These are phyloP conservation scores for Luvunga scandens DNA, from an alignment of 345 rosid species.

Conservation along the genomic window DNA sequence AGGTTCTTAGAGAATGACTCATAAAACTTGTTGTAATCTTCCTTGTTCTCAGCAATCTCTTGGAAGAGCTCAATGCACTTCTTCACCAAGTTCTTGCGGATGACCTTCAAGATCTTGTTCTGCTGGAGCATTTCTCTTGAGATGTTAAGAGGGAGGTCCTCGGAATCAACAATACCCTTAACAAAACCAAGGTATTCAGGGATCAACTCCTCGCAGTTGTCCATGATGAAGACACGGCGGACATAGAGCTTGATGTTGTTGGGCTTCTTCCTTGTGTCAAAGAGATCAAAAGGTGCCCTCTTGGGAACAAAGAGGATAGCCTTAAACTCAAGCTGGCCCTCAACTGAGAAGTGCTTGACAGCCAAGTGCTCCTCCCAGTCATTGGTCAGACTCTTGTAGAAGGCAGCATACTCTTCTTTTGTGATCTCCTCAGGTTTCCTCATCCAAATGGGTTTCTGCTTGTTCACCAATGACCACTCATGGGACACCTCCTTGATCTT, in stretches of 20 bases:
- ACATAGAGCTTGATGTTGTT: slow-evolving; percentile 94
- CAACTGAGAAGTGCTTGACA: slow-evolving; percentile 92
- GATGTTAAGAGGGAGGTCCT: slow-evolving; percentile 89
- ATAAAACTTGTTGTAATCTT: slow-evolving; percentile 86
- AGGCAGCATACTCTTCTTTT: slow-evolving; percentile 89
- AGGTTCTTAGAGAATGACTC: slow-evolving; percentile 89
- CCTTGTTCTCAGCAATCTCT: slow-evolving; percentile 95
- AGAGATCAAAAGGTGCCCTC: slow-evolving; percentile 90
- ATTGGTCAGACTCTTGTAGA: slow-evolving; percentile 89
- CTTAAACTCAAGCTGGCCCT: slow-evolving; percentile 93
- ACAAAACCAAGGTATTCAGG: slow-evolving; percentile 85
- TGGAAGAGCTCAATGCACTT: slow-evolving; percentile 84
- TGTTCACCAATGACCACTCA: slow-evolving; percentile 82
- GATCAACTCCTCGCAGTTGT: slow-evolving; percentile 87
- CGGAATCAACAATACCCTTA: slow-evolving; percentile 89
- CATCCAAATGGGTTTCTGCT: slow-evolving; percentile 97
- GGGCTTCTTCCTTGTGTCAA: slow-evolving; percentile 88
- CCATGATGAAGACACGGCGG: slow-evolving; percentile 92
- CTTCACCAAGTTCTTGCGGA: slow-evolving; percentile 89
- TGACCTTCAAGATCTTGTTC: slow-evolving; percentile 90
- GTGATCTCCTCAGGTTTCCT: slow-evolving; percentile 89
- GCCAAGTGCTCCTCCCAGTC: slow-evolving; percentile 95
- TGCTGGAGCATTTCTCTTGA: slow-evolving; percentile 82
- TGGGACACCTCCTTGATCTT: slow-evolving; percentile 91
- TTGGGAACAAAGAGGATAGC: slow-evolving; percentile 86